These are phyloP conservation scores for Cytospora chrysosperma DNA, from an alignment of 2,329 filamentous ascomycete genomes.

Conservation along the genomic window DNA sequence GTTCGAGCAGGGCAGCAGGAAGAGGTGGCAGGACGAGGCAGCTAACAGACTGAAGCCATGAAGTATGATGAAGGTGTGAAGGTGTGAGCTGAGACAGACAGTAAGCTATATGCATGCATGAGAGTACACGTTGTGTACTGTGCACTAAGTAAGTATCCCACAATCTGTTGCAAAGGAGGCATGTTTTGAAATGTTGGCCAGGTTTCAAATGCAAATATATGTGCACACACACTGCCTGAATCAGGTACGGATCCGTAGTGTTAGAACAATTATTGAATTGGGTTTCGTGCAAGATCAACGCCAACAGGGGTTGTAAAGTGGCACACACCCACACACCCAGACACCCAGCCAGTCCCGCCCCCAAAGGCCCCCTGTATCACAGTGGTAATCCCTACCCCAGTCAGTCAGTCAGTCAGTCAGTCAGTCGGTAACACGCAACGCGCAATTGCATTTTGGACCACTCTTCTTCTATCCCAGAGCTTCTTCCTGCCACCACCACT, in stretches of 20 bases:
- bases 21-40: too few species aligned
- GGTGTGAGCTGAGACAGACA: neutral
- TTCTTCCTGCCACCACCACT: neutral
- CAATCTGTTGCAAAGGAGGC: too few species aligned
- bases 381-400: too few species aligned
- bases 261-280: neutral
- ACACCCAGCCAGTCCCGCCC: too few species aligned
- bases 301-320: neutral
- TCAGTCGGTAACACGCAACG: too few species aligned
- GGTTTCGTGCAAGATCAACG: neutral
- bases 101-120: neutral
- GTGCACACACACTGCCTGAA: neutral
- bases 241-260: too few species aligned
- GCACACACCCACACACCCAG: neutral
- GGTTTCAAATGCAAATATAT: constrained; percentile 16
- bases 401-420: too few species aligned
- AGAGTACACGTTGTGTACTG: too few species aligned
- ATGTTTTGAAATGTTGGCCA: neutral
- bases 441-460: neutral
- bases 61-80: too few species aligned
- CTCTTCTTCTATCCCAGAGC: neutral
- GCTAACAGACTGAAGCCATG: neutral
- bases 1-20: constrained; percentile 30
- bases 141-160: too few species aligned
- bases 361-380: too few species aligned